Percentiles rank a stretch among this genome's conserved stretches.
These are phyloP conservation scores for Parachaetomium inaequale DNA, from an alignment of 495 filamentous ascomycete species.

Conservation along the genomic window DNA sequence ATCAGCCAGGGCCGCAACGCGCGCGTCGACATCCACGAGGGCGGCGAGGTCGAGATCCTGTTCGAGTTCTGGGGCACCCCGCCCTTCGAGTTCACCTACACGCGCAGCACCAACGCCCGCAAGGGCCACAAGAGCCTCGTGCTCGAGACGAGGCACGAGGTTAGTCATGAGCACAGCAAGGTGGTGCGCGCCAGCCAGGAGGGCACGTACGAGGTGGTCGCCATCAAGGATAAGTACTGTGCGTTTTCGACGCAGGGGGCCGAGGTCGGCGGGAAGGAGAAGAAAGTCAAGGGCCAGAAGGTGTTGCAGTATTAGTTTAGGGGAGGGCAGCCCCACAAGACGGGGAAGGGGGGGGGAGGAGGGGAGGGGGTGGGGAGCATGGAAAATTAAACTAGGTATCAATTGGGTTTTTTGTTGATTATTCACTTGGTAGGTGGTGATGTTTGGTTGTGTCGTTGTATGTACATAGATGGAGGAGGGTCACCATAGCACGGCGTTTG, in stretches of 20 bases:
- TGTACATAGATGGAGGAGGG: slow-evolving; percentile 1
- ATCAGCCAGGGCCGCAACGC: slow-evolving; percentile 76
- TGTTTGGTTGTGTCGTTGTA: slow-evolving; percentile 6
- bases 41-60: slow-evolving; percentile 82
- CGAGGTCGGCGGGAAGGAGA: slow-evolving; percentile 9
- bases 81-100: slow-evolving; percentile 97
- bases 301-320: slow-evolving; percentile 5
- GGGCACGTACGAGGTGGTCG: slow-evolving; percentile 93
- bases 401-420: slow-evolving; percentile 8
- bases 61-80: slow-evolving; percentile 94
- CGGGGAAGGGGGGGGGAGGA: not conserved
- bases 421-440: no score
- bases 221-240: slow-evolving; percentile 89
- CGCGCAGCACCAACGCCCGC: slow-evolving; percentile 74
- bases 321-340: no score
- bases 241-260: slow-evolving; percentile 63
- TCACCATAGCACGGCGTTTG: slow-evolving; percentile 32
- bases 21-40: slow-evolving; percentile 91
- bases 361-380: not conserved
- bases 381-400: not conserved
- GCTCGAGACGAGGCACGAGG: slow-evolving; percentile 83
- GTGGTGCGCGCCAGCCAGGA: slow-evolving; percentile 80
- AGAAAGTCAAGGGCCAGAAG: slow-evolving; percentile 24
- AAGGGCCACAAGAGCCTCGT: slow-evolving; percentile 74
- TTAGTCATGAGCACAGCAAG: slow-evolving; percentile 74